Base-by-base conservation (phyloP, 805 yeast species). In the Starmerella cellae region DNA sequence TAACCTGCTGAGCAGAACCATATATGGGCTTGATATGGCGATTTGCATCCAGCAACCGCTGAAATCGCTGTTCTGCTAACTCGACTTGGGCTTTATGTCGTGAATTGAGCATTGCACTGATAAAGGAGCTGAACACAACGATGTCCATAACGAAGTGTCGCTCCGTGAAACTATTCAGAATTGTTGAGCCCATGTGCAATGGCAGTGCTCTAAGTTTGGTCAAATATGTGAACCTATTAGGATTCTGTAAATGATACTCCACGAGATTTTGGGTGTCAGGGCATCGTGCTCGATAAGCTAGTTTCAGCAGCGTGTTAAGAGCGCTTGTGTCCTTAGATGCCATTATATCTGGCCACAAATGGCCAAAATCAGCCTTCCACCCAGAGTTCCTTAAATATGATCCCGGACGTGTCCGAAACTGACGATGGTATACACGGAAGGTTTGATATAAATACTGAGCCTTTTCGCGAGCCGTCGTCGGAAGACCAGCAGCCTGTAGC, bases 211-310 rank as follows among this genome's bases (percentile, higher is more conserved):
- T 27, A 44, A 62, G 39, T 31, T 51, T 37, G 4, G 51, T 39
- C 31, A 52, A 48, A 36, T 53, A 51, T 1, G 68, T 61, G 35
- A 50, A 48, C 31, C 67, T 44, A 46, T 64, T 64, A 36, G 37
- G 48, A 39, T 38, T 35, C 19, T 37, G 24, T 23, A 48, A 52
- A 41, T 45, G 58, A 53, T 11, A 48, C 36, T 36, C 48, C 13
- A 31, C 56, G 43, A 35, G 47, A 37, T 27, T 42, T 44, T 35
- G 52, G 27, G 43, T 51, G 22, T 19, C 49, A 38, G 37, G 35
- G 34, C 47, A 39, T 19, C 47, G 45, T 18, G 49, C 16, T 23
- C 37, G 10, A 38, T 48, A 20, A 10, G 62, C 64, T 35, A 54
- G 47, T 17, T 52, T 46, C 38, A 63, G 43, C 31, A 62, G 48